Base-by-base conservation (phyloP, 495 filamentous ascomycete genomes). In the Talaromyces nanjingensis region DNA sequence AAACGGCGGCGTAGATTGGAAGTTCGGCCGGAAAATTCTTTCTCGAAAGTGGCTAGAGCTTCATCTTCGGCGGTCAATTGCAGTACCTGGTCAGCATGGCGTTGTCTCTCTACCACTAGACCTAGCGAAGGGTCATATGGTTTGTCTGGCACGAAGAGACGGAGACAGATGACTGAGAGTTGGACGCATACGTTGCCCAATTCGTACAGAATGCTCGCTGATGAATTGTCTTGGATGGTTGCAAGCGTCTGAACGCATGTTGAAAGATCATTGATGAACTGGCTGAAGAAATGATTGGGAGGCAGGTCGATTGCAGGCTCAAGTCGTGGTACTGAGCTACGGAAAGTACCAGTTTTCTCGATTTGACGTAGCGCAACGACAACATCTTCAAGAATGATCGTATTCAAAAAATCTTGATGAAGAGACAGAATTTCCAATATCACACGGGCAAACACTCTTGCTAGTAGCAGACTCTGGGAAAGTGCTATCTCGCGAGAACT, bases 101-200 rank as follows among this genome's bases (percentile, higher is more conserved):
- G 81, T 64, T 86, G 80, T 33, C 86, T 81, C 66, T 92, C 86
- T 5, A 98, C 77, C 45, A 87, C 82, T n/a, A 89, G 81, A 62
- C 84, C 83, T 62, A 93, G 77, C 25, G 93, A 91, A 12, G 94
- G 94, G 72, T 99, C 94, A 64, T 90, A 93, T 3, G 89, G 82
- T 69, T 86, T 86, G 71, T 96, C 88, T 0, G 96, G 92, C 3
- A 97, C 87, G 68, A 92, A 98, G 7, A 97, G 81, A 53, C 84
- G 82, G 29, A 99, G 74, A 37, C 79, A 72, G 37, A 77, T 74
- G 6, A 76, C 69, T 16, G 79, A 75, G 12, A 81, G 52, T 60
- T 78, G 73, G 34, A 79, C 72, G 7, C 74, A 66, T 12, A 72
- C 73, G n/a, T 71, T 49, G 33, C 74, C 74, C 29, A 74, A 68